Conservation (phyloP, 2,329 filamentous ascomycete genomes). For the Fusarium musae region DNA sequence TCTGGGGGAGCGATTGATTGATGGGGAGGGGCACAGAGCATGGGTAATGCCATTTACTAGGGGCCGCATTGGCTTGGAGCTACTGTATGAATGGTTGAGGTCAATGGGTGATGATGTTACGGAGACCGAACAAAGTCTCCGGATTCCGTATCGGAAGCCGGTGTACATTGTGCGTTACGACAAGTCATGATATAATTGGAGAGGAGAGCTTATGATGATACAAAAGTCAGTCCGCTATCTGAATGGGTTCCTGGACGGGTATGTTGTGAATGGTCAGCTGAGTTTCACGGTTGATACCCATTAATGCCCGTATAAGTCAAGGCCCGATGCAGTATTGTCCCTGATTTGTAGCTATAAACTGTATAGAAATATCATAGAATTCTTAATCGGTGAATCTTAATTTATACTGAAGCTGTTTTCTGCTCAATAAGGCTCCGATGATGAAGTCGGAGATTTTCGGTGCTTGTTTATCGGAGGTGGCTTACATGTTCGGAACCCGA, state of each 20-base stretch:
- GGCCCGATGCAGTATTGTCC: background rate
- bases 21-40: constrained; percentile 12
- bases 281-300: background rate
- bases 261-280: background rate
- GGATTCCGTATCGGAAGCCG: constrained; percentile 38
- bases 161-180: background rate
- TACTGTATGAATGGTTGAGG: constrained; percentile 23
- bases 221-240: background rate
- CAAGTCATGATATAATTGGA: background rate
- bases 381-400: background rate
- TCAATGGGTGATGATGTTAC: constrained; percentile 5
- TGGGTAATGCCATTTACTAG: constrained; percentile 16
- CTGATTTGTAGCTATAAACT: background rate
- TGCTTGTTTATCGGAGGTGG: background rate
- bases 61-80: background rate
- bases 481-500: constrained; percentile 34
- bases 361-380: background rate
- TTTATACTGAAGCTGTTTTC: background rate
- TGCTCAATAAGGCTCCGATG: background rate
- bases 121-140: constrained; percentile 30
- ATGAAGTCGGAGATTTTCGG: background rate
- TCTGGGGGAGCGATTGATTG: constrained; percentile 22
- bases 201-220: background rate
- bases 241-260: background rate
- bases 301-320: background rate